Evolutionary conservation across 106 monocot species (phyloP), one percentile per base, ranked within the genome.

Genomic region (Agapanthus africanus): DNA sequence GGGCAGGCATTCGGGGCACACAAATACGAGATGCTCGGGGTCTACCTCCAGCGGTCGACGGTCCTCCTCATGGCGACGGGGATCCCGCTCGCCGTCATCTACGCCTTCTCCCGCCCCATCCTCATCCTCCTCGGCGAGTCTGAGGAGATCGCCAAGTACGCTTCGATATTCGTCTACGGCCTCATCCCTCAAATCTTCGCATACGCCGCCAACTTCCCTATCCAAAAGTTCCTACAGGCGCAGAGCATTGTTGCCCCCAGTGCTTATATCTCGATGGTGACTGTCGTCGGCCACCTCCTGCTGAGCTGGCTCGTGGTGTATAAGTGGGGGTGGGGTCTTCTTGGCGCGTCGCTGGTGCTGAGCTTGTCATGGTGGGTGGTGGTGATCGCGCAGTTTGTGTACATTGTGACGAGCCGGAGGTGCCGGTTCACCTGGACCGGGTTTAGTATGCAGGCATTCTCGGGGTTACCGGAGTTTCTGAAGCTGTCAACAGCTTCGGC

Each of bases 161-260:
- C 94, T 0, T 57, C 90, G 13, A 23, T 80, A 8, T 94, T 87
- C 79, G 90, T 90, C 41, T 85, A 78, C 73, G 94, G 94, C 4
- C 87, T 94, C 27, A 94, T 90, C 72, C 94, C 94, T 13, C 94
- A 94, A 66, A 84, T 94, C 71, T 94, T 94, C 74, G 94, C 94
- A 41, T 94, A 90, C 70, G 84, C 90, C n/a, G 76, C 54, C 59
- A 90, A 90, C 80, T 94, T 94, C 76, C 94, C 94, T 21, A 90
- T 94, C 30, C 94, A 94, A 42, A 94, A 90, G 67, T 94, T 90
- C 51, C 33, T 94, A 18, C 91, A 91, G 76, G 84, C 94, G 5
- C 94, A 94, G 72, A 94, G 94, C 74, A 94, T 94, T 33, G 84
- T 94, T 15, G 78, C 87, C 27, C 94, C 94, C 8, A 85, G 87